Evolutionary conservation across 805 yeast genomes (phyloP).

Genomic region (Wickerhamomyces sydowiorum): DNA sequence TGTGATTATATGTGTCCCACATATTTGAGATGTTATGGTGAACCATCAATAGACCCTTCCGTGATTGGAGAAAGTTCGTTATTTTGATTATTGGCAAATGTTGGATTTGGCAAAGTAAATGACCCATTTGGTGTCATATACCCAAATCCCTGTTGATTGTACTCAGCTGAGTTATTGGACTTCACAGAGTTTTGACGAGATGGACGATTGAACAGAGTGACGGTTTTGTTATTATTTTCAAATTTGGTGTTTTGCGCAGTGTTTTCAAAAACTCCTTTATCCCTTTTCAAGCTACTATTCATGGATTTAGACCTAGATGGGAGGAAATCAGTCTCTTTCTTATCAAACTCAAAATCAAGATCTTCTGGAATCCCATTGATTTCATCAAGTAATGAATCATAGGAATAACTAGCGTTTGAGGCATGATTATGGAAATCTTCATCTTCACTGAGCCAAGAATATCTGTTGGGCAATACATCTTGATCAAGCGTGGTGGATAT

Average conservation of each 20-base stretch:
- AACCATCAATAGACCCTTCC: slow-evolving; percentile 21
- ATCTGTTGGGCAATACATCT: slow-evolving; percentile 22
- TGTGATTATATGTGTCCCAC: background rate
- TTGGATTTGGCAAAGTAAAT: slow-evolving; percentile 17
- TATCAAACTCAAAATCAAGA: slow-evolving; percentile 21
- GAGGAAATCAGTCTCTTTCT: background rate
- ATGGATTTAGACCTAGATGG: slow-evolving; percentile 10
- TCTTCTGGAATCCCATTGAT: slow-evolving; percentile 45
- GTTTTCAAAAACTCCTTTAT: slow-evolving; percentile 21
- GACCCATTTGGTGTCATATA: slow-evolving; percentile 19
- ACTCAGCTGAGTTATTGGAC: background rate
- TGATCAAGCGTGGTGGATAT: slow-evolving; percentile 29
- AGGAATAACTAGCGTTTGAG: slow-evolving; percentile 15
- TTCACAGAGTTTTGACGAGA: slow-evolving; percentile 5
- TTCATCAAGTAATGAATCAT: slow-evolving; percentile 44
- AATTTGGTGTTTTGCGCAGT: slow-evolving; percentile 28
- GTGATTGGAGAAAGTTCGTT: slow-evolving; percentile 22
- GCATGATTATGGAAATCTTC: slow-evolving; percentile 20
- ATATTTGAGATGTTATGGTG: slow-evolving; percentile 9
- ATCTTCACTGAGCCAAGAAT: slow-evolving; percentile 25
- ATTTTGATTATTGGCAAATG: slow-evolving; percentile 10
- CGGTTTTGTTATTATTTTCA: slow-evolving; percentile 31
- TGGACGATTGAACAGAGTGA: slow-evolving; percentile 28
- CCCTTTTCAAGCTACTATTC: slow-evolving; percentile 9
- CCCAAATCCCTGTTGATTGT: slow-evolving; percentile 4